Evolutionary conservation across 768 basidiomycete genomes (phyloP), one percentile per base, ranked within the genome.

Genomic region (Auricularia auricula-judae): DNA sequence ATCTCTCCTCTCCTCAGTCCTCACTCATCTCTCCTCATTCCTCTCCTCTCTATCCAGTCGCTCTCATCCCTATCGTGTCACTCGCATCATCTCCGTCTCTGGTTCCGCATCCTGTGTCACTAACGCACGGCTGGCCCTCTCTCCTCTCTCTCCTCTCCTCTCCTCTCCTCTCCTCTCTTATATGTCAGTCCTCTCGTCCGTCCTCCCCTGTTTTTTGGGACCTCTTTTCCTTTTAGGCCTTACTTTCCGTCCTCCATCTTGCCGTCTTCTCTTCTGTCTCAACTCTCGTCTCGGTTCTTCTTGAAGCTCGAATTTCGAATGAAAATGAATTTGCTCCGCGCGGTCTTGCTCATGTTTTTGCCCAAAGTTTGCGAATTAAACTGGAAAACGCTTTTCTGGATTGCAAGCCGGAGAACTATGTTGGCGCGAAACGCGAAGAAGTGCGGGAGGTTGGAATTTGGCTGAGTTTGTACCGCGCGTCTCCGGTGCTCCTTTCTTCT

Each of bases 101-200:
- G 33, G 44, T 67, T 71, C 63, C 70, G 70, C 67, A 42, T 65
- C 61, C 62, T 64, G 59, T 67, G 64, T 67, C 70, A 65, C 68
- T 43, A 61, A 66, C 66, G 65, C 66, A 56, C 67, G 66, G 61
- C 59, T 67, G n/a, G 68, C 62, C 60, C 63, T 42, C 69, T 64
- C 43, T 62, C 68, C 65, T 64, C 63, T 62, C 65, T 65, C 59
- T 68, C 68, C 70, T 70, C 68, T 70, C 70, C 65, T 65, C 59
- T 68, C 68, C 70, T 70, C 68, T 70, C 70, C 61, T 68, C 67
- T 44, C 61, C 64, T 51, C 66, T 63, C 62, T 63, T 67, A 67
- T 70, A 68, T 71, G 67, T 62, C 39, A 8, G 7, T 42, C 61
- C 67, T 68, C 68, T 62, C 66, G 47, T 66, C 68, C 69, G 71